Conservation (phyloP, 78 protist genomes). For the Bigelowiella natans region DNA sequence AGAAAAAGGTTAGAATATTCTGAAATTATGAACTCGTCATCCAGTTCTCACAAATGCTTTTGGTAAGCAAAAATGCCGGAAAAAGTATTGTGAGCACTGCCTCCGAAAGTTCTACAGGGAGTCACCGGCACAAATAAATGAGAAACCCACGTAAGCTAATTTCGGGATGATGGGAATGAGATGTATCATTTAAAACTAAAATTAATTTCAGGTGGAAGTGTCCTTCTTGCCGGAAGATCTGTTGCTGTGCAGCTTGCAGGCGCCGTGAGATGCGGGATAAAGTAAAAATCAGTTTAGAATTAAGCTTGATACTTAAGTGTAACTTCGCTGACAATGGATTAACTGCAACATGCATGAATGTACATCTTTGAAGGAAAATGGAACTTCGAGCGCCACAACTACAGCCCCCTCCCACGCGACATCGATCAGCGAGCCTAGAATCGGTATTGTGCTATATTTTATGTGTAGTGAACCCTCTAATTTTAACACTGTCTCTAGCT, state of each 20-base stretch:
- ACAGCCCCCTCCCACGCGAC: background rate
- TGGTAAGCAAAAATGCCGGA: slow-evolving; percentile 9
- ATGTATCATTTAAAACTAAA: background rate
- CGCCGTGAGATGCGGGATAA: background rate
- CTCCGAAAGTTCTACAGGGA: background rate
- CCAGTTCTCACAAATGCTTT: background rate
- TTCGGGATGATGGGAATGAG: background rate
- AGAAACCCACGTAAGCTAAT: background rate
- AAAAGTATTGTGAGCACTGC: slow-evolving; percentile 10
- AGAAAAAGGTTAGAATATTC: background rate
- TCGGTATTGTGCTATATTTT: background rate
- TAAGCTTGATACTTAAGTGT: too few relatives aligned
- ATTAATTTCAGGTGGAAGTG: background rate
- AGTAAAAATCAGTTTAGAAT: too few relatives aligned
- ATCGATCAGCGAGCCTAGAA: background rate
- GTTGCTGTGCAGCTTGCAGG: slow-evolving; percentile 3
- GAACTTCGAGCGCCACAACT: background rate
- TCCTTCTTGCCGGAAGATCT: slow-evolving; percentile 5
- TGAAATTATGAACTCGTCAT: background rate
- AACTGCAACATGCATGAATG: too few relatives aligned
- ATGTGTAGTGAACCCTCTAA: too few relatives aligned
- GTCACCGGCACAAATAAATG: background rate
- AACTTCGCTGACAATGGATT: too few relatives aligned
- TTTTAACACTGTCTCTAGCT: background rate
- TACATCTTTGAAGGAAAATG: background rate